Evolutionary conservation across 2,329 filamentous ascomycete genomes (phyloP), one percentile per base, ranked within the genome.

Genomic region (Karstenula rhodostoma): DNA sequence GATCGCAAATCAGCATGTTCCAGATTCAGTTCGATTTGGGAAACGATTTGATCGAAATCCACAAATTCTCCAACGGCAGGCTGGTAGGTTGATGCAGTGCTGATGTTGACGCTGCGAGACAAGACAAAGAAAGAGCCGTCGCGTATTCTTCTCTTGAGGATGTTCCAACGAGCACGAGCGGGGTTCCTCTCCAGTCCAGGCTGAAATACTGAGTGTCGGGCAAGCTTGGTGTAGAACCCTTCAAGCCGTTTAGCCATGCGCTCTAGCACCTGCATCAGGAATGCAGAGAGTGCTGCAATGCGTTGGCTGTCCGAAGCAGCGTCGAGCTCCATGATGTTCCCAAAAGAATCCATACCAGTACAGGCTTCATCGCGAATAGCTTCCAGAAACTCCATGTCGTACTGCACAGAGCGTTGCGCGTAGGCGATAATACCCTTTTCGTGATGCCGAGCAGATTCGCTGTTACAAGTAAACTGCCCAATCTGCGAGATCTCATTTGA

Each of bases 81-180:
- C 10, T 57, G 49, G 35, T 58, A 22, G 42, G 22, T 48, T 9
- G 53, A 42, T 9, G 56, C n/a, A 5, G 49, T n/a, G 13, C 50
- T 50, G 48, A 69, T 67, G 6, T 62, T 60, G 25, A 61, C 49
- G 29, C 69, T 57, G 46, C 79, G 77, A 0, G 83, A 75, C 19
- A 86, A 74, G 1, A 85, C 72, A 64, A 86, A 86, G 61, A 86
- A 81, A 0, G 80, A 84, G 0, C 84, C 83, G 50, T 86, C 83
- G 4, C 76, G 75, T 15, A 86, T 78, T 44, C 79, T 81, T 33
- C 80, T 77, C 0, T 80, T 78, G 7, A 86, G 75, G 2, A 85
- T 78, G 19, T 82, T 79, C 84, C 85, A 87, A 4, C 84, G 74
- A 0, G 83, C 81, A 5, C 84, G 75, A 0, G 84, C 84, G 0